phyloP scores from a whole-genome alignment of 1,139 yeast genomes.

The Saccharomyces hybrid region DNA sequence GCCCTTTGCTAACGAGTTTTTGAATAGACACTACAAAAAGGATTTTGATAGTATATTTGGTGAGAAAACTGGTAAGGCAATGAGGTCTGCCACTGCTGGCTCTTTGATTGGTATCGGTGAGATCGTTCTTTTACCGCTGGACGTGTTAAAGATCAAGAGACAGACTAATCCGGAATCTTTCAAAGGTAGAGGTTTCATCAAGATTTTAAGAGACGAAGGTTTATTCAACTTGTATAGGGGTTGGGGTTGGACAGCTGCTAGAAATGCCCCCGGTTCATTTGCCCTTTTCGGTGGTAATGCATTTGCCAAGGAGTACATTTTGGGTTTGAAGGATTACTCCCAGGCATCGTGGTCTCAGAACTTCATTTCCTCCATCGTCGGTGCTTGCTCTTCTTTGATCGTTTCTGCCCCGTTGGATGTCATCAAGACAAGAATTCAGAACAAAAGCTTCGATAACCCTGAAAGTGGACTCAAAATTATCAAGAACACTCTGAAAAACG shows the following conservation, averaged over 20 bases:
- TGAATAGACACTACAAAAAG: conserved; percentile 65
- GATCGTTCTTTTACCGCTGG: conserved; percentile 89
- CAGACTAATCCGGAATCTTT: conserved; percentile 98
- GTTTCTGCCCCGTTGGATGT: conserved; percentile 98
- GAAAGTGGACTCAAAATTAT: conserved; percentile 88
- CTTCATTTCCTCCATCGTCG: conserved; percentile 91
- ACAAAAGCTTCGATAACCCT: conserved; percentile 90
- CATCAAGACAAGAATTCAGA: conserved; percentile 96
- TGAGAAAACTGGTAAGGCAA: conserved; percentile 90
- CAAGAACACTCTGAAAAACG: conserved; percentile 87
- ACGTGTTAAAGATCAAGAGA: conserved; percentile 94
- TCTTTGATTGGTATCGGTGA: conserved; percentile 97
- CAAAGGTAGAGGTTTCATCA: conserved; percentile 92
- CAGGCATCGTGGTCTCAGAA: conserved; percentile 93
- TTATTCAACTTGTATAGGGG: conserved; percentile 82
- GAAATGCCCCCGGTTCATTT: conserved; percentile 98
- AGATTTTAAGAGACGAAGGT: conserved; percentile 85
- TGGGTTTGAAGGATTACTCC: conserved; percentile 78
- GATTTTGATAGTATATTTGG: conserved; percentile 75
- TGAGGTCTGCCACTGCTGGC: conserved; percentile 96
- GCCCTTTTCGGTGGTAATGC: conserved; percentile 98
- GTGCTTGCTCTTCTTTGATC: conserved; percentile 94
- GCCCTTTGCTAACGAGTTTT: conserved; percentile 93
- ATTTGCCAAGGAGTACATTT: conserved; percentile 92
- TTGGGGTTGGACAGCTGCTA: conserved; percentile 99